These are phyloP conservation scores for Solanum appendiculatum DNA, from an alignment of 257 asterid species.

Conservation along the genomic window DNA sequence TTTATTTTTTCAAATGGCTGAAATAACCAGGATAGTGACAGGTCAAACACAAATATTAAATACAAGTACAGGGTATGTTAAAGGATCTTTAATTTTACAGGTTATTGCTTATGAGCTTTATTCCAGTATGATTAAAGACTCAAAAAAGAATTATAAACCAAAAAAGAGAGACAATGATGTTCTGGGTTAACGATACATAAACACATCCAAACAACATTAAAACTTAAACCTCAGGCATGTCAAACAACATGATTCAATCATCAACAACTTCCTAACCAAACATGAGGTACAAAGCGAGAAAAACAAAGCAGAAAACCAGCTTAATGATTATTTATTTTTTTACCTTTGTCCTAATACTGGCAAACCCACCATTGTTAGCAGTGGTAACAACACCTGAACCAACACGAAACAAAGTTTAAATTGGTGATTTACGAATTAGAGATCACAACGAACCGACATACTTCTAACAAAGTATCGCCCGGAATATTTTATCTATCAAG, in stretches of 20 bases:
- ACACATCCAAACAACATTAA: not conserved
- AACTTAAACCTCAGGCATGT: not conserved
- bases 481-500: not conserved
- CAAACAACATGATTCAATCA: too few species aligned
- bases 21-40: not conserved
- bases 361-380: constrained; percentile 92
- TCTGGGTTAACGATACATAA: not conserved
- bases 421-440: not conserved
- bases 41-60: not conserved
- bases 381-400: constrained; percentile 72
- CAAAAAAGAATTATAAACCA: not conserved
- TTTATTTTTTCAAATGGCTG: not conserved
- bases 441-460: not conserved
- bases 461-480: not conserved
- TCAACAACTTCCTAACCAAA: not conserved
- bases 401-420: not conserved
- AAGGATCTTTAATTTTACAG: not conserved
- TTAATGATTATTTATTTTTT: not conserved
- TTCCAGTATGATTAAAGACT: not conserved
- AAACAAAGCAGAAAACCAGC: not conserved
- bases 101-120: not conserved
- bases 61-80: not conserved
- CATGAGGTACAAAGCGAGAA: not conserved
- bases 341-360: constrained; percentile 85
- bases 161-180: not conserved